A percentile compares a stretch with the other conserved stretches of the same genome.
These are phyloP conservation scores for Coccomyxa subellipsoidea DNA, from an alignment of 163 green algal species.

Conservation along the genomic window DNA sequence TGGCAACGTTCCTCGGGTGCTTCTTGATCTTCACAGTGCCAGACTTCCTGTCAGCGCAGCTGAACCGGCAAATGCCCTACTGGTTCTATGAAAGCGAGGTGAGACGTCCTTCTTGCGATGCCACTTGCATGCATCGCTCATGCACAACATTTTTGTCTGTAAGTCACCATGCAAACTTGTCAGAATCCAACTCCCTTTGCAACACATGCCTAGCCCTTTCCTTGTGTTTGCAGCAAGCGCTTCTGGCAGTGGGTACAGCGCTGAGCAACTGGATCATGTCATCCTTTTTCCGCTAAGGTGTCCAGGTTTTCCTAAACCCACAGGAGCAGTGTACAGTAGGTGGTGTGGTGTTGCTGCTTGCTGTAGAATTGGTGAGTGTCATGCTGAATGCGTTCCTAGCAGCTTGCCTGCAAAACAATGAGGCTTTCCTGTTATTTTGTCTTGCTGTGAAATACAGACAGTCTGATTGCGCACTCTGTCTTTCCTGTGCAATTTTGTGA, in stretches of 20 bases:
- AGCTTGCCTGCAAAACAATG: no score
- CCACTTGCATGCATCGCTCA: no score
- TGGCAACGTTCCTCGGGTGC: constrained; percentile 54
- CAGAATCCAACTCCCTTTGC: neutral
- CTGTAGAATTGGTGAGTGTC: no score
- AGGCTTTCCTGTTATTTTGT: no score
- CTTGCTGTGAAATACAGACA: no score
- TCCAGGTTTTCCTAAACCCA: neutral
- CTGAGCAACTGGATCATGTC: constrained; percentile 3
- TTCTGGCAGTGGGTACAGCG: neutral
- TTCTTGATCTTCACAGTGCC: constrained; percentile 48
- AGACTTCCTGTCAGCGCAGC: constrained; percentile 30
- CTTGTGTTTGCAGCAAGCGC: constrained; percentile 10
- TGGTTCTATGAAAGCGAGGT: constrained; percentile 58
- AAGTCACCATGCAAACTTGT: neutral
- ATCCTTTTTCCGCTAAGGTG: neutral
- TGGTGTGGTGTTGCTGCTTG: no score
- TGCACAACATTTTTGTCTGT: neutral
- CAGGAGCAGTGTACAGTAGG: no score
- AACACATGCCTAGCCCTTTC: no score
- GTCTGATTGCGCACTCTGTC: no score
- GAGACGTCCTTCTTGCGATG: no score
- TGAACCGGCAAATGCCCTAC: constrained; percentile 39
- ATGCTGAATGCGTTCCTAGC: no score
- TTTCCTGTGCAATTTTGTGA: no score